Conservation (phyloP, 352 stramenopile species). For the Poterioochromonas sp. region DNA sequence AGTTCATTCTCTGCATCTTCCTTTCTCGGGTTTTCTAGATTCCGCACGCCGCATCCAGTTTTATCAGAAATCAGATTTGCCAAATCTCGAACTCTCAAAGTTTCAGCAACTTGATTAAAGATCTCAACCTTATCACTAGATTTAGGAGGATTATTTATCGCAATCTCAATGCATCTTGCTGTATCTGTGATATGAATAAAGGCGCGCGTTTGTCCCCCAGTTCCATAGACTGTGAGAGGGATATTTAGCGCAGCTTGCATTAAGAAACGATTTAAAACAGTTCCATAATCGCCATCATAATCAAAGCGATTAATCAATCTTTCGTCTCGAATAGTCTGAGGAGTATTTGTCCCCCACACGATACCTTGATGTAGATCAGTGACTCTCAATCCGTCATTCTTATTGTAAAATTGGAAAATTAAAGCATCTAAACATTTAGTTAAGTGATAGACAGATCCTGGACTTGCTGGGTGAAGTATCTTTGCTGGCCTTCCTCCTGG, state of each 20-base stretch:
- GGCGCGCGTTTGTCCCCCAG: slow-evolving; percentile 65
- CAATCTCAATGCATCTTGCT: slow-evolving; percentile 67
- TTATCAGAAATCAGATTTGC: slow-evolving; percentile 60
- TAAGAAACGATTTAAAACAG: slow-evolving; percentile 73
- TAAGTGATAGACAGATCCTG: slow-evolving; percentile 70
- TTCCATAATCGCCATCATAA: slow-evolving; percentile 76
- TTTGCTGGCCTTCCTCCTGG: slow-evolving; percentile 56
- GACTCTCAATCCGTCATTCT: slow-evolving; percentile 67
- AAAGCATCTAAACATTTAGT: slow-evolving; percentile 71
- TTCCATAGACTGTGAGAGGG: slow-evolving; percentile 73
- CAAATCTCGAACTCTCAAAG: slow-evolving; percentile 63
- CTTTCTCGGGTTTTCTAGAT: slow-evolving; percentile 66
- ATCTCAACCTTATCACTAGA: slow-evolving; percentile 63
- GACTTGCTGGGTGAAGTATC: slow-evolving; percentile 71
- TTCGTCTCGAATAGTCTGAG: slow-evolving; percentile 64
- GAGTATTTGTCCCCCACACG: slow-evolving; percentile 76
- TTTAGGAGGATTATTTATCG: slow-evolving; percentile 66
- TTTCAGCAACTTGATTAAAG: slow-evolving; percentile 75
- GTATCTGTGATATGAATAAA: slow-evolving; percentile 79
- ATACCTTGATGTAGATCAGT: slow-evolving; percentile 78
- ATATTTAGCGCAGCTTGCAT: slow-evolving; percentile 72
- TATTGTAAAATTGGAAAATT: slow-evolving; percentile 75
- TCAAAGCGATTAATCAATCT: slow-evolving; percentile 73
- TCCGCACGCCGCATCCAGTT: slow-evolving; percentile 61
- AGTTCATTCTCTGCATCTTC: slow-evolving; percentile 74